Conservation (phyloP, 169 alveolate genomes). For the Plasmodium gaboni region DNA sequence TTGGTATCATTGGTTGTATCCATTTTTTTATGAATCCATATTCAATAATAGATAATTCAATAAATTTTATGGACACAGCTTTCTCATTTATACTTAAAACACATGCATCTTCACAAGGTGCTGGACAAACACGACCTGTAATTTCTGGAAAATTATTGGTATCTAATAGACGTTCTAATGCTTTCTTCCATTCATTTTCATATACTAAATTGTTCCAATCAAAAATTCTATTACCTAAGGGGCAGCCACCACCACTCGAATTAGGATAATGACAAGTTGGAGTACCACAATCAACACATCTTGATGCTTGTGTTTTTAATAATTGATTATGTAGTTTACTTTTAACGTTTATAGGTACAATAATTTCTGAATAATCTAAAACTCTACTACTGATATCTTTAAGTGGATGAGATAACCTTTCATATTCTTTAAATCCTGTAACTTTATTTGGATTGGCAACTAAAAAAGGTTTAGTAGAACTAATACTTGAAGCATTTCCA, state of each 20-base stretch:
- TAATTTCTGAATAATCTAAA: conserved; percentile 73
- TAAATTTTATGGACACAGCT: conserved; percentile 83
- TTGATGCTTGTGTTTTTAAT: conserved; percentile 82
- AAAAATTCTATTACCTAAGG: conserved; percentile 84
- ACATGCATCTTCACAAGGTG: conserved; percentile 87
- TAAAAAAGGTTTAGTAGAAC: conserved; percentile 54
- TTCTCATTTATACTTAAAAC: conserved; percentile 82
- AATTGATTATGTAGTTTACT: conserved; percentile 69
- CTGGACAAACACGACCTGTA: conserved; percentile 85
- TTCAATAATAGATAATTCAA: conserved; percentile 84
- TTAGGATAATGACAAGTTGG: conserved; percentile 84
- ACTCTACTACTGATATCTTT: conserved; percentile 75
- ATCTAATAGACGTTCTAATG: conserved; percentile 81
- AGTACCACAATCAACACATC: conserved; percentile 87
- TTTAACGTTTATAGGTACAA: conserved; percentile 74
- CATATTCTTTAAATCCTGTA: conserved; percentile 76
- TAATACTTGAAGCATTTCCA: background rate
- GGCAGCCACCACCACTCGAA: conserved; percentile 86
- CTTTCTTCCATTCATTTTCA: conserved; percentile 84
- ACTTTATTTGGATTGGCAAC: conserved; percentile 76
- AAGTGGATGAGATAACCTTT: conserved; percentile 73
- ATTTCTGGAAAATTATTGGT: conserved; percentile 87
- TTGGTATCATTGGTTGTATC: conserved; percentile 82
- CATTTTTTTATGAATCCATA: conserved; percentile 81
- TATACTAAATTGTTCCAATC: conserved; percentile 82